Conservation (phyloP, 441 rosid species). For the Metrosideros polymorpha region DNA sequence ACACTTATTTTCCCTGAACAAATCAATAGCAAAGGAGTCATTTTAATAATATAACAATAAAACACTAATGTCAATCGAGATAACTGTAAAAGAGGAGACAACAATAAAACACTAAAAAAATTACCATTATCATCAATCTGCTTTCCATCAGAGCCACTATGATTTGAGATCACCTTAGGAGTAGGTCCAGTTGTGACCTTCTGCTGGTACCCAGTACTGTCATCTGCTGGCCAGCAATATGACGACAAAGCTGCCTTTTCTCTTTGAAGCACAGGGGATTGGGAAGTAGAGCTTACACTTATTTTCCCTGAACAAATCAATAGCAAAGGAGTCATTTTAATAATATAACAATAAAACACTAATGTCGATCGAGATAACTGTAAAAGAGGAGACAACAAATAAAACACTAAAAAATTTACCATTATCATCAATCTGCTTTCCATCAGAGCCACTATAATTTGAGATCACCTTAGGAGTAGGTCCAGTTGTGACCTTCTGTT, state of each 20-base stretch:
- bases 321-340: background rate
- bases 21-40: background rate
- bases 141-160: background rate
- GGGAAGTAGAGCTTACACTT: background rate
- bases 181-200: background rate
- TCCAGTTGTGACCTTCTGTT: slow-evolving; percentile 5
- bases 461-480: background rate
- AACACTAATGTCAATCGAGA: background rate
- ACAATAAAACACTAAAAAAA: background rate
- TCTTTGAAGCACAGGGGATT: background rate
- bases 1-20: slow-evolving; percentile 11
- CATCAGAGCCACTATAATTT: background rate
- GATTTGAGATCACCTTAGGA: background rate
- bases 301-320: slow-evolving; percentile 9
- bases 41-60: background rate
- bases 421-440: background rate
- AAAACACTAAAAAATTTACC: background rate
- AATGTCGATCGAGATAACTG: background rate
- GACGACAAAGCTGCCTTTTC: slow-evolving; percentile 2
- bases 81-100: background rate
- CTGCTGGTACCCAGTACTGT: slow-evolving; percentile 4
- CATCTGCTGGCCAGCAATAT: background rate
- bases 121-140: background rate
- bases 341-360: no score
- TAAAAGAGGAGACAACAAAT: background rate